Evolutionary conservation across 169 alveolate species (phyloP), one percentile per base, ranked within the genome.

Genomic region (Plasmodium falciparum): DNA sequence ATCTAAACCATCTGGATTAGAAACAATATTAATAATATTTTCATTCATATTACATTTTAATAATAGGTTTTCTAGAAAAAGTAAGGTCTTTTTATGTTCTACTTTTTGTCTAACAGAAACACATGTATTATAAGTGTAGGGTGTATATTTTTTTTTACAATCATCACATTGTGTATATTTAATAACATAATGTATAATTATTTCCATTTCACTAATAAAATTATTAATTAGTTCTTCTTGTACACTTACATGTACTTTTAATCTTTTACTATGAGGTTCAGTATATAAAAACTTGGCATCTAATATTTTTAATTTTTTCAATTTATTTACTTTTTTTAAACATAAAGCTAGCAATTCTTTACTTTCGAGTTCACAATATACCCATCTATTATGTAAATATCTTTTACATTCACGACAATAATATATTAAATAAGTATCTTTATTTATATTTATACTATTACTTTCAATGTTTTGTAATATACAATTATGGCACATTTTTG

Each of bases 121-220:
- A 80, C 96, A 90, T 22, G 99, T 98, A 49, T 96, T 96, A 99
- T 99, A 99, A 9, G 99, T 97, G 93, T 99, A 99, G 1, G 99
- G 99, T n/a, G 99, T 99, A 94, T 95, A 98, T 43, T 95, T 95
- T 92, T 97, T 97, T 88, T 98, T 98, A 91, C 99, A 99, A 91
- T 98, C 99, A 50, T 97, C 99, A 92, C 99, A 99, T 90, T 98
- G 99, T 88, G 95, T 95, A 50, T 96, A 95, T 65, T 94, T 95
- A 63, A 98, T 97, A 26, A 96, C 90, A 90, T 95, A 98, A 70
- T 97, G 99, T 67, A 98, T 96, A 59, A 97, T 89, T 26, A 94
- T 78, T 73, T 98, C 96, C 94, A 98, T 98, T 73, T 98, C 94
- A 17, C 95, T 94, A 12, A 98, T 96, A 74, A 98, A 97, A 73